Evolutionary conservation across 441 rosid genomes (phyloP).

Genomic region (Macaranga tanarius): DNA sequence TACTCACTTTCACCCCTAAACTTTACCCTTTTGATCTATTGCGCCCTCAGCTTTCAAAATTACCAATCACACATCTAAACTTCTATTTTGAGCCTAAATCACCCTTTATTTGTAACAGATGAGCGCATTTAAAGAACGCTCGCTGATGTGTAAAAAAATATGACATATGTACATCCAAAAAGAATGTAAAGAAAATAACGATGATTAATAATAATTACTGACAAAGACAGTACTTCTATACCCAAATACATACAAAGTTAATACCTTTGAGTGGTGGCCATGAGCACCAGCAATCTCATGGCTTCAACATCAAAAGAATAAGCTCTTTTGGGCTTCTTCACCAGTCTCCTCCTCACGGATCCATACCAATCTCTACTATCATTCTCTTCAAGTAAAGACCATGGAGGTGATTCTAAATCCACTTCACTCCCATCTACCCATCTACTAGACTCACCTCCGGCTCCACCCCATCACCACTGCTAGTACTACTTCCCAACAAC

Average conservation of each 20-base stretch:
- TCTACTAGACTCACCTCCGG: conserved; percentile 61
- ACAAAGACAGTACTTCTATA: conserved; percentile 47
- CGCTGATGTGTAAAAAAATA: too few relatives aligned
- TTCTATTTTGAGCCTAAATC: too few relatives aligned
- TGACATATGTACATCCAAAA: too few relatives aligned
- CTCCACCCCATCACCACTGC: conserved; percentile 31
- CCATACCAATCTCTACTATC: conserved; percentile 50
- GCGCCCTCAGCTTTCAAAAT: too few relatives aligned
- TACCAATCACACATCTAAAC: too few relatives aligned
- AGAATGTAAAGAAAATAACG: neutral
- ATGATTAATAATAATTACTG: neutral
- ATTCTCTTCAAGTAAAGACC: conserved; percentile 39
- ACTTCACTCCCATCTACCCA: conserved; percentile 96
- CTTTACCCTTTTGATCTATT: too few relatives aligned
- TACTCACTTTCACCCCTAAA: too few relatives aligned
- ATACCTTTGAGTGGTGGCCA: conserved; percentile 57
- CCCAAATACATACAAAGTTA: neutral
- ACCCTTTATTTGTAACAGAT: too few relatives aligned
- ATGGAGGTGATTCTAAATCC: conserved; percentile 60
- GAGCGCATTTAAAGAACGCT: too few relatives aligned
- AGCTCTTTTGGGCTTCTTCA: conserved; percentile 66
- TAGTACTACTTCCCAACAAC: conserved; percentile 31
- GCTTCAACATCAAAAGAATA: conserved; percentile 97
- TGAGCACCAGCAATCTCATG: conserved; percentile 71
- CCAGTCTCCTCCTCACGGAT: conserved; percentile 70